These are phyloP conservation scores for Symbiodinium natans DNA, from an alignment of 73 alveolate species.

Conservation along the genomic window DNA sequence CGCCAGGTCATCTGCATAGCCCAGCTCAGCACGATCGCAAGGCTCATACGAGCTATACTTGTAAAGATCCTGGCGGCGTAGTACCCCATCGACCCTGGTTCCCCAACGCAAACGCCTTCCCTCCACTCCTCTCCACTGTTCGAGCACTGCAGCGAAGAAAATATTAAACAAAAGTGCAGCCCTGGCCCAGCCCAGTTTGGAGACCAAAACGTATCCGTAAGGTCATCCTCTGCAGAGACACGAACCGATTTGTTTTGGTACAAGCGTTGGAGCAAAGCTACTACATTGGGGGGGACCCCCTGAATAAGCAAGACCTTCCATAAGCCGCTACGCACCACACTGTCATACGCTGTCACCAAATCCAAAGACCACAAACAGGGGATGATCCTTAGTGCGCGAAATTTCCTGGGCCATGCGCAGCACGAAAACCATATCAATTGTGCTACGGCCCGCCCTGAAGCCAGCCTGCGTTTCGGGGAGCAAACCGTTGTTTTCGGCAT, in stretches of 20 bases:
- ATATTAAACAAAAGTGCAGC: slow-evolving; percentile 27
- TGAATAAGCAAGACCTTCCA: neutral
- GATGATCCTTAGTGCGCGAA: neutral
- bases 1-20: slow-evolving; percentile 53
- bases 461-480: slow-evolving; percentile 45
- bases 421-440: neutral
- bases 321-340: neutral
- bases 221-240: neutral
- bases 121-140: neutral
- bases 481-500: neutral
- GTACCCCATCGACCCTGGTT: neutral
- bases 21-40: neutral
- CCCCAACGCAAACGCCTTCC: neutral
- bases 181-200: slow-evolving; percentile 24
- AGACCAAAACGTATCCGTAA: neutral
- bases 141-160: neutral
- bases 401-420: neutral
- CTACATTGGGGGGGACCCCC: neutral
- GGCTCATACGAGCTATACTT: neutral
- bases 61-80: neutral
- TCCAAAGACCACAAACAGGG: neutral
- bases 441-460: slow-evolving; percentile 34
- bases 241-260: neutral
- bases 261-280: neutral
- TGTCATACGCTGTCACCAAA: neutral